Conservation (phyloP, 495 filamentous ascomycete species). For the Hypoxylon lenormandii region DNA sequence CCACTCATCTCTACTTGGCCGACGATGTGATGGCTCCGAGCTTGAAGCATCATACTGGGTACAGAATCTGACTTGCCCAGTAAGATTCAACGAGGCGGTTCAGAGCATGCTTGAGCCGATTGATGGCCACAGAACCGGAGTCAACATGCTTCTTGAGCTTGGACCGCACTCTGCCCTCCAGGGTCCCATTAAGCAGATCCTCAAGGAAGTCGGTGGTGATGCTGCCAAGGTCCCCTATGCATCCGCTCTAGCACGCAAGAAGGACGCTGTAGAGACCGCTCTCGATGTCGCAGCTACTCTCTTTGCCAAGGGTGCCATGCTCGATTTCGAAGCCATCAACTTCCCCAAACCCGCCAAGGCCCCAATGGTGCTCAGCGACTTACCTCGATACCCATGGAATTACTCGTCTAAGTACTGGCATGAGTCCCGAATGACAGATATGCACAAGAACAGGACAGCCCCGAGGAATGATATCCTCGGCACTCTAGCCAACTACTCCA, state of each 20-base stretch:
- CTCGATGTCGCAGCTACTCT: constrained; percentile 60
- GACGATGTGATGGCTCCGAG: constrained; percentile 51
- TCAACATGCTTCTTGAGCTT: constrained; percentile 69
- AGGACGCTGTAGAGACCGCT: constrained; percentile 59
- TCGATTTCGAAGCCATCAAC: constrained; percentile 63
- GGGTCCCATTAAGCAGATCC: constrained; percentile 69
- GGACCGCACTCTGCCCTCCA: constrained; percentile 74
- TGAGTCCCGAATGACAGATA: constrained; percentile 63
- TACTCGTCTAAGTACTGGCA: constrained; percentile 66
- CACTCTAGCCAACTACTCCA: constrained; percentile 59
- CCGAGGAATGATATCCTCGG: constrained; percentile 68
- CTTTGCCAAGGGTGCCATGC: constrained; percentile 57
- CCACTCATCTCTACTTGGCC: constrained; percentile 55
- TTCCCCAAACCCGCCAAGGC: constrained; percentile 53
- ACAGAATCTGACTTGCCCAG: constrained; percentile 65
- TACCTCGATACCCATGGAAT: constrained; percentile 66
- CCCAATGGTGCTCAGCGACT: constrained; percentile 54
- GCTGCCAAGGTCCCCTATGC: constrained; percentile 59
- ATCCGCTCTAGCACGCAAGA: constrained; percentile 56
- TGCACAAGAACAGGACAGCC: constrained; percentile 62
- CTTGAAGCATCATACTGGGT: constrained; percentile 66
- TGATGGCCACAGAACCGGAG: constrained; percentile 49
- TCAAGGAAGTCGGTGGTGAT: constrained; percentile 57
- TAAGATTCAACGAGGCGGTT: constrained; percentile 63
- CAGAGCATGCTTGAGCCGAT: constrained; percentile 52